Evolutionary conservation across 345 rosid genomes (phyloP).

Genomic region (Mallotus nudiflorus): DNA sequence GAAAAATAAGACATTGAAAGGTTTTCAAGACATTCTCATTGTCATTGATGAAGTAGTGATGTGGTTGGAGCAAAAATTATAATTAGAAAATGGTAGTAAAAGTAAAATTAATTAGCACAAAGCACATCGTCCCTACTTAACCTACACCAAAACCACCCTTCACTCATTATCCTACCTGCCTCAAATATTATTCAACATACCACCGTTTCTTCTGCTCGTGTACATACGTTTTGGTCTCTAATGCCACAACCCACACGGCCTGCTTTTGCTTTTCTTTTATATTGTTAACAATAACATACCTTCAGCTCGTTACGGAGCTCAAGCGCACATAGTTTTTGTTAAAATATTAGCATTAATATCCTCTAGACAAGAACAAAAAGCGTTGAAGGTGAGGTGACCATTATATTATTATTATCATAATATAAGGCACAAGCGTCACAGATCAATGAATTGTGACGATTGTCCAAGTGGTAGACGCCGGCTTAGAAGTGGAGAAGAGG

Average conservation of each 20-base stretch:
- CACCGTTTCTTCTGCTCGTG: conserved; percentile 40
- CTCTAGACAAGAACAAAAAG: too few species aligned
- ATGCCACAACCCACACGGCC: too few species aligned
- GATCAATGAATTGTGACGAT: conserved; percentile 21
- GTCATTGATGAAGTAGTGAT: too few species aligned
- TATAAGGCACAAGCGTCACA: too few species aligned
- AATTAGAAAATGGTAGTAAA: too few species aligned
- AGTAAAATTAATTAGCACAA: too few species aligned
- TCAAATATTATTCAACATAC: conserved; percentile 13
- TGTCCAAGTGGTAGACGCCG: conserved; percentile 23
- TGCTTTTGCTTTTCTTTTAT: background rate
- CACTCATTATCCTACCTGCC: background rate
- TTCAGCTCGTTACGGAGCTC: conserved; percentile 30
- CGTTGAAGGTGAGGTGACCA: too few species aligned
- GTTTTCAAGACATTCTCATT: background rate
- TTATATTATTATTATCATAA: too few species aligned
- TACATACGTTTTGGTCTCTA: conserved; percentile 44
- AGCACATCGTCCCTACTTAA: conserved; percentile 3
- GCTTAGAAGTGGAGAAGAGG: background rate
- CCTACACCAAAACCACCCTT: conserved; percentile 8
- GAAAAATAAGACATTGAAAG: too few species aligned
- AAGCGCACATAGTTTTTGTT: conserved; percentile 20
- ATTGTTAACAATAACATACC: too few species aligned
- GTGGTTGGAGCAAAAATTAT: too few species aligned
- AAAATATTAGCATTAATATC: too few species aligned